A percentile compares a stretch with the other conserved stretches of the same genome.
Evolutionary conservation across 1,284 basidiomycete species (phyloP).

Genomic region (Uromyces viciae-fabae): DNA sequence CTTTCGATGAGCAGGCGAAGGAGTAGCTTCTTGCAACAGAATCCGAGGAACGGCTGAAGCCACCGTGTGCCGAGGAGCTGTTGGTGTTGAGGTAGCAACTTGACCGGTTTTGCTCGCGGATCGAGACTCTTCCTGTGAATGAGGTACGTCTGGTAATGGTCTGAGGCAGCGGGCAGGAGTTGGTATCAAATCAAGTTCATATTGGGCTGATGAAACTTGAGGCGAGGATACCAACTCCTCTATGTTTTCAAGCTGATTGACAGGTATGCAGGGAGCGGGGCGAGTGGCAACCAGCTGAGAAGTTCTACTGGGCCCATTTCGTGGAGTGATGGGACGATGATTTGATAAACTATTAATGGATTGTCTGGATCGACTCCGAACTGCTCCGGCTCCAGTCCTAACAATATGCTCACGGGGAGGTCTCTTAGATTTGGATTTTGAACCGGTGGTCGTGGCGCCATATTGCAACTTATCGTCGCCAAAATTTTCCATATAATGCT

Average conservation of each 20-base stretch:
- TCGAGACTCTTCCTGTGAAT: constrained; percentile 48
- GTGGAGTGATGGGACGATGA: constrained; percentile 10
- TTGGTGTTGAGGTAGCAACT: constrained; percentile 50
- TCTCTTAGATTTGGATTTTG: constrained; percentile 27
- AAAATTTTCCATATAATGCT: constrained; percentile 66
- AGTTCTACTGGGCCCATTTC: constrained; percentile 4
- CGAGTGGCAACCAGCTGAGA: constrained; percentile 29
- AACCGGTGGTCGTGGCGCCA: background rate
- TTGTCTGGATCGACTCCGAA: constrained; percentile 40
- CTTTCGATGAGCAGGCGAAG: constrained; percentile 49
- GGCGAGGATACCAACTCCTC: background rate
- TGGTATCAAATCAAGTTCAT: background rate
- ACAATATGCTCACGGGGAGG: constrained; percentile 38
- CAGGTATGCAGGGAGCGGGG: constrained; percentile 29
- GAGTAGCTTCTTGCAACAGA: constrained; percentile 57
- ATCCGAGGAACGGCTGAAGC: constrained; percentile 55
- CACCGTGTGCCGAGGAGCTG: constrained; percentile 48
- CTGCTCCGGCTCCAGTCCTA: constrained; percentile 25
- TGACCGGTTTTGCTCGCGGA: constrained; percentile 49
- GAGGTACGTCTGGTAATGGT: constrained; percentile 54
- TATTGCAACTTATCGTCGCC: constrained; percentile 62
- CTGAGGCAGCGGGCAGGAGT: constrained; percentile 25
- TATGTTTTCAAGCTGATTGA: background rate
- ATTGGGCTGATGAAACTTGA: background rate
- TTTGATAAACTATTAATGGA: constrained; percentile 34